These are phyloP conservation scores for Phytophthora ohioensis DNA, from an alignment of 352 stramenopile species.

Conservation along the genomic window DNA sequence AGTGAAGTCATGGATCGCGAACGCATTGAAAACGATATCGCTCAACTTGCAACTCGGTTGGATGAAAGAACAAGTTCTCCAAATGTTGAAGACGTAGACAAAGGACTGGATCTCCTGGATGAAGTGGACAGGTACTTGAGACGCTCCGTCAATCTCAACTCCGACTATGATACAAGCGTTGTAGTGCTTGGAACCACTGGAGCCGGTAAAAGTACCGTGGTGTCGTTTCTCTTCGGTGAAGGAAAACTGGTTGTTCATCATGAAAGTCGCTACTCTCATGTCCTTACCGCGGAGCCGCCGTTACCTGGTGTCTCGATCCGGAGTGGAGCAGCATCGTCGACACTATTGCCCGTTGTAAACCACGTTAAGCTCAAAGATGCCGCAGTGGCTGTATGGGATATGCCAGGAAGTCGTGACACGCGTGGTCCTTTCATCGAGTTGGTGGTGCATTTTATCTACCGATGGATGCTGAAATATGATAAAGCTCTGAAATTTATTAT, in stretches of 20 bases:
- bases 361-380: neutral
- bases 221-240: slow-evolving; percentile 37
- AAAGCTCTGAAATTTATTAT: slow-evolving; percentile 28
- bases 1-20: slow-evolving; percentile 15
- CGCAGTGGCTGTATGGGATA: slow-evolving; percentile 34
- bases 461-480: slow-evolving; percentile 27
- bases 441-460: slow-evolving; percentile 29
- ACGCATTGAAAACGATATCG: slow-evolving; percentile 5
- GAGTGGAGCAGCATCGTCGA: slow-evolving; percentile 14
- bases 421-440: slow-evolving; percentile 31
- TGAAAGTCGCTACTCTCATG: slow-evolving; percentile 15
- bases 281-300: slow-evolving; percentile 1
- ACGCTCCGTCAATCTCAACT: neutral
- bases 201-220: slow-evolving; percentile 24
- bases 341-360: slow-evolving; percentile 21
- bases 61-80: neutral
- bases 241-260: slow-evolving; percentile 18
- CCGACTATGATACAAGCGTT: slow-evolving; percentile 5
- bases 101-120: slow-evolving; percentile 10
- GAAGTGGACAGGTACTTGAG: slow-evolving; percentile 32
- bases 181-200: slow-evolving; percentile 31
- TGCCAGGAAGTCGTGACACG: slow-evolving; percentile 37
- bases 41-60: neutral
- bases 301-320: slow-evolving; percentile 19
- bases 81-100: slow-evolving; percentile 15